phyloP scores from a whole-genome alignment of 192 early-diverging fungal genomes.

The Helicostylum pulchrum region DNA sequence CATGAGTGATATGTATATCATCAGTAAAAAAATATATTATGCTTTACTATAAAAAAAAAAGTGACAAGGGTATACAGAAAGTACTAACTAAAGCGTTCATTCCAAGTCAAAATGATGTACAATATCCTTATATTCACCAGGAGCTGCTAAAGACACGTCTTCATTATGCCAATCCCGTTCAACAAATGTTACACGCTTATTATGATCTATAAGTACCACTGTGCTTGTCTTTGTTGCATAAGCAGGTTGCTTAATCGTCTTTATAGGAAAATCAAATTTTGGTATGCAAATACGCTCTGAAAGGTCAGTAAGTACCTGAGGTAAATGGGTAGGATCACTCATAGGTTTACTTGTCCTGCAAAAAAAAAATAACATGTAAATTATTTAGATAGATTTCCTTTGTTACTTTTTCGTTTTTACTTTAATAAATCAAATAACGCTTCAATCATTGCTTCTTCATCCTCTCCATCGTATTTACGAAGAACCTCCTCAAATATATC shows the following conservation, averaged over 20 bases:
- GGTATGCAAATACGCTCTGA: conserved; percentile 23
- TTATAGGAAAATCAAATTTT: conserved; percentile 4
- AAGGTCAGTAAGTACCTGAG: conserved; percentile 9
- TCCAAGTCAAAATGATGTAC: too few species aligned
- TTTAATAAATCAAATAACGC: conserved; percentile 32
- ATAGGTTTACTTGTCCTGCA: conserved; percentile 2
- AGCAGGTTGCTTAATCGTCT: background rate
- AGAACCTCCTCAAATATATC: conserved; percentile 26
- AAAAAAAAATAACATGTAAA: background rate
- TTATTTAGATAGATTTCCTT: background rate
- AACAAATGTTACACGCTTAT: conserved; percentile 32
- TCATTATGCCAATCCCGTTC: conserved; percentile 26
- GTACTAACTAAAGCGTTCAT: too few species aligned
- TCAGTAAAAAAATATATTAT: too few species aligned
- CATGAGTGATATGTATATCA: too few species aligned
- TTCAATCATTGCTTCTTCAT: conserved; percentile 30
- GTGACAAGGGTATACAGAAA: too few species aligned
- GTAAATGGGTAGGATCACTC: background rate
- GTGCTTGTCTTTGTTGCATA: conserved; percentile 44
- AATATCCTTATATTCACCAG: too few species aligned
- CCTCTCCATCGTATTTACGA: conserved; percentile 7
- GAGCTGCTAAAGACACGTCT: background rate
- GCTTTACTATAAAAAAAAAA: too few species aligned
- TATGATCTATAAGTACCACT: conserved; percentile 38
- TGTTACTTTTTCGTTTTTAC: conserved; percentile 19